A percentile compares a stretch with the other conserved stretches of the same genome.
These are phyloP conservation scores for Oryza meridionalis DNA, from an alignment of 176 grass and related monocot genomes.

Conservation along the genomic window DNA sequence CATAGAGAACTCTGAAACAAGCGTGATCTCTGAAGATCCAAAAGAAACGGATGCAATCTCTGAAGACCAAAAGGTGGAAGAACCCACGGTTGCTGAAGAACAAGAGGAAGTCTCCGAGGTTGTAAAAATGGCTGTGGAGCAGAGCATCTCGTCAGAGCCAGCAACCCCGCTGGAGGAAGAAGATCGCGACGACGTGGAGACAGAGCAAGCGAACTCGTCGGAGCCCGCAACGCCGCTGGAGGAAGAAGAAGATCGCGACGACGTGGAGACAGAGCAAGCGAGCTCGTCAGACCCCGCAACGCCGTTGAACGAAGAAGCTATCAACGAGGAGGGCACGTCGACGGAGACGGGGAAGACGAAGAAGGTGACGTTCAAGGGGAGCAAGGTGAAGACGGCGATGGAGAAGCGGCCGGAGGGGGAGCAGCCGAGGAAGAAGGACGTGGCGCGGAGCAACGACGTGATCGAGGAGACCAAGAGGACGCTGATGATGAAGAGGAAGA, in stretches of 20 bases:
- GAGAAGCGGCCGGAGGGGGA: slow-evolving; percentile 54
- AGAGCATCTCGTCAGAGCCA: slow-evolving; percentile 23
- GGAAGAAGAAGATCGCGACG: slow-evolving; percentile 15
- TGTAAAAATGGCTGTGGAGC: neutral
- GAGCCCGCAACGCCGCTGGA: slow-evolving; percentile 33
- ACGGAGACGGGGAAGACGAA: neutral
- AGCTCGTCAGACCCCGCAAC: slow-evolving; percentile 41
- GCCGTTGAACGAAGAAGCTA: slow-evolving; percentile 14
- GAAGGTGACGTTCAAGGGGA: slow-evolving; percentile 39
- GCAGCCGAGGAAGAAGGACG: slow-evolving; percentile 72
- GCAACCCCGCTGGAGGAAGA: slow-evolving; percentile 21
- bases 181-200: neutral
- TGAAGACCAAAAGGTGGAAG: slow-evolving; percentile 25
- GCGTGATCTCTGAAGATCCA: slow-evolving; percentile 19
- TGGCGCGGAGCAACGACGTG: slow-evolving; percentile 74
- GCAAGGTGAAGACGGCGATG: slow-evolving; percentile 63
- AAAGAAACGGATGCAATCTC: neutral
- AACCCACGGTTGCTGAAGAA: neutral
- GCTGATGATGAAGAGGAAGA: slow-evolving; percentile 76
- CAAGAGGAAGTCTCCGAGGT: neutral
- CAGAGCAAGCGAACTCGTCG: neutral
- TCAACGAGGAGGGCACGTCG: neutral
- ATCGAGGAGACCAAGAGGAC: slow-evolving; percentile 72
- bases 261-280: neutral
- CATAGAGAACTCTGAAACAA: neutral